A percentile compares a stretch with the other conserved stretches of the same genome.
These are phyloP conservation scores for Penicillium frequentans DNA, from an alignment of 2,329 filamentous ascomycete genomes.

Conservation along the genomic window DNA sequence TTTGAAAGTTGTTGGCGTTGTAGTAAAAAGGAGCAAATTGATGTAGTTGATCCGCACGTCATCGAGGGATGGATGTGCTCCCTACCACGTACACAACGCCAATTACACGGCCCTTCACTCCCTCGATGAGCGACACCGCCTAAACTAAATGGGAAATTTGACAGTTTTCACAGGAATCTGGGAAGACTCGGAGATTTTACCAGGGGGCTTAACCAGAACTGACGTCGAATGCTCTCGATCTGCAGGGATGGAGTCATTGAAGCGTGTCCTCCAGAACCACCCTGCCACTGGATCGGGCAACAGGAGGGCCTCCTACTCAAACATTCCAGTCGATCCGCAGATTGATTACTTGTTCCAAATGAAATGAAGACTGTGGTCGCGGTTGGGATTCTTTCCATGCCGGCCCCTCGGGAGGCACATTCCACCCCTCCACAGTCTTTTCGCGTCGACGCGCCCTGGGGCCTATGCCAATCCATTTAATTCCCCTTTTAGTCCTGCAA, in stretches of 20 bases:
- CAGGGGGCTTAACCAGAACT: conserved; percentile 11
- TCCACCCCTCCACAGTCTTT: conserved; percentile 26
- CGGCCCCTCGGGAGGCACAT: conserved; percentile 23
- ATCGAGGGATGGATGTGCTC: conserved; percentile 9
- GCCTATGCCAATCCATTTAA: conserved; percentile 7
- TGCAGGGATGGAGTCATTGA: conserved; percentile 12
- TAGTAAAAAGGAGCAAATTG: not conserved
- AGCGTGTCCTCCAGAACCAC: not conserved
- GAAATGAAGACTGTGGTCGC: conserved; percentile 2
- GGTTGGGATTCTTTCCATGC: conserved; percentile 23
- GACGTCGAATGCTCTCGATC: conserved; percentile 9
- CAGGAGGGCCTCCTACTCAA: not conserved
- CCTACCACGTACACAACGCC: conserved; percentile 3
- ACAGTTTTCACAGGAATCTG: conserved; percentile 3
- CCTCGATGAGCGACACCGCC: conserved; percentile 8
- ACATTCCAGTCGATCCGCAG: conserved; percentile 18
- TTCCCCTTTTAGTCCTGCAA: conserved; percentile 18
- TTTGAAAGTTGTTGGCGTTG: not conserved
- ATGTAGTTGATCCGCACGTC: conserved; percentile 6
- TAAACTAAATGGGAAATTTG: conserved; percentile 1
- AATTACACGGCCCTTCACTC: conserved; percentile 6
- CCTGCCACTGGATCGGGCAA: conserved; percentile 7
- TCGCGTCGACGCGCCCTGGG: conserved; percentile 26
- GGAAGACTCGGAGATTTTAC: conserved; percentile 11
- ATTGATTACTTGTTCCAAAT: not conserved